A percentile compares a stretch with the other conserved stretches of the same genome.
Evolutionary conservation across 2,329 filamentous ascomycete genomes (phyloP).

Genomic region (Chaetomiaceae sp.): DNA sequence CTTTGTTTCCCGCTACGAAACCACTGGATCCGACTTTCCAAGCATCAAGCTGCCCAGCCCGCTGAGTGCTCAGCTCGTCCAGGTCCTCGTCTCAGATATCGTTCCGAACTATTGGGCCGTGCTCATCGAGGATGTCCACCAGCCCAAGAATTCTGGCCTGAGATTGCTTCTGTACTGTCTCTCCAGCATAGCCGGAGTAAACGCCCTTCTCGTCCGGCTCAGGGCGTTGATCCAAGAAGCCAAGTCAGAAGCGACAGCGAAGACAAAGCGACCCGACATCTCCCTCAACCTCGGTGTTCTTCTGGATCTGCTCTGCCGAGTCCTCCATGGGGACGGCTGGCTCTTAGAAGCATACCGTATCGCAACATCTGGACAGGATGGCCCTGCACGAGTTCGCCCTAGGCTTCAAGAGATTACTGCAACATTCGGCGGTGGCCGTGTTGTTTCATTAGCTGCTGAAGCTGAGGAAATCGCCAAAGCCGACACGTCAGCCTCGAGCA

Average conservation of each 20-base stretch:
- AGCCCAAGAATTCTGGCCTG: constrained; percentile 33
- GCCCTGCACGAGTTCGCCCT: constrained; percentile 29
- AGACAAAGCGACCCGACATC: constrained; percentile 38
- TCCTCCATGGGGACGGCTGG: constrained; percentile 38
- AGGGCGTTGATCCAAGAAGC: constrained; percentile 54
- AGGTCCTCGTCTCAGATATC: constrained; percentile 67
- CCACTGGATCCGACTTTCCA: constrained; percentile 35
- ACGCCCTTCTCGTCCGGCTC: constrained; percentile 68
- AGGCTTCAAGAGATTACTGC: constrained; percentile 42
- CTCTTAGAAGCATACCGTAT: constrained; percentile 37
- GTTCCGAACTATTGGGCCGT: constrained; percentile 77
- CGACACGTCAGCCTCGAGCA: constrained; percentile 29
- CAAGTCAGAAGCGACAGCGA: constrained; percentile 33
- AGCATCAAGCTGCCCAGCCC: constrained; percentile 61
- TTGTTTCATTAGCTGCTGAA: constrained; percentile 50
- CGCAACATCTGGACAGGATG: constrained; percentile 20
- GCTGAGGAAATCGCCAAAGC: constrained; percentile 47
- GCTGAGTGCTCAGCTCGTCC: constrained; percentile 67
- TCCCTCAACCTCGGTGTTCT: constrained; percentile 41
- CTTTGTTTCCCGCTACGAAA: constrained; percentile 41
- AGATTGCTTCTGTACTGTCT: constrained; percentile 59
- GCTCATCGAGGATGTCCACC: constrained; percentile 43
- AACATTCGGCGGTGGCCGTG: constrained; percentile 44
- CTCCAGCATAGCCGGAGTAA: constrained; percentile 69
- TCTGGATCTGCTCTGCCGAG: constrained; percentile 39